Base-by-base conservation (phyloP, 2,329 filamentous ascomycete genomes). In the Colletotrichum lindemuthianum region DNA sequence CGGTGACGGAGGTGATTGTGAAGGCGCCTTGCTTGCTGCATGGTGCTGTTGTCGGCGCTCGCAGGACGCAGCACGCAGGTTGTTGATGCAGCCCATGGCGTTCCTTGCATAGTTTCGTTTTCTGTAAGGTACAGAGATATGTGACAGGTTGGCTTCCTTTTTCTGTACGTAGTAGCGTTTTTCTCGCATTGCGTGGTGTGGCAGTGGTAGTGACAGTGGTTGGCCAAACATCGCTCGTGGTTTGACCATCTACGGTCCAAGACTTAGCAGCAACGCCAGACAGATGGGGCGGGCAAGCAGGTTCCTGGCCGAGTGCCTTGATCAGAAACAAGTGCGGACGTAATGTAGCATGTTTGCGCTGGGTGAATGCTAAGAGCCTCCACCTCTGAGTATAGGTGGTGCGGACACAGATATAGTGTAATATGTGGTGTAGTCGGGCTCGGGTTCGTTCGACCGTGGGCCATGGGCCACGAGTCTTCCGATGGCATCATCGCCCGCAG, bases 31-130 rank as follows among this genome's bases (percentile, higher is more conserved):
- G 15, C 33, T 13, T 40, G 15, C 24, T 15, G 43, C 43, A 16
- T 45, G 43, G 15, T n/a, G 43, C 43, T 45, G 9, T 9, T 13
- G 37, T 40, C 6, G 37, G 16, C 40, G 13, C 16, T 9, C 45
- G 33, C 15, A 47, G 32, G 15, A 8, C 36, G 13, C 40, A 58
- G 6, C 15, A 11, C 33, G 58, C 51, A 56, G 44, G 36, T 51
- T 16, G 43, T 24, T 24, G 24, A 24, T 24, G 24, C 24, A 24
- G 24, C 24, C 24, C 9, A 41, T 24, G 15, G 51, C 34, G 61
- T 56, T 61, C 61, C 58, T 65, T 56, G 51, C 58, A 61, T 24
- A 24, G 24, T 61, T 61, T 49, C 44, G 57, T 65, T 65, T 65
- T 43, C 61, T 56, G 51, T 39, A 65, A 61, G 61, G 51, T 56